Evolutionary conservation across 495 filamentous ascomycete genomes (phyloP).

Genomic region (Talaromyces nanjingensis): DNA sequence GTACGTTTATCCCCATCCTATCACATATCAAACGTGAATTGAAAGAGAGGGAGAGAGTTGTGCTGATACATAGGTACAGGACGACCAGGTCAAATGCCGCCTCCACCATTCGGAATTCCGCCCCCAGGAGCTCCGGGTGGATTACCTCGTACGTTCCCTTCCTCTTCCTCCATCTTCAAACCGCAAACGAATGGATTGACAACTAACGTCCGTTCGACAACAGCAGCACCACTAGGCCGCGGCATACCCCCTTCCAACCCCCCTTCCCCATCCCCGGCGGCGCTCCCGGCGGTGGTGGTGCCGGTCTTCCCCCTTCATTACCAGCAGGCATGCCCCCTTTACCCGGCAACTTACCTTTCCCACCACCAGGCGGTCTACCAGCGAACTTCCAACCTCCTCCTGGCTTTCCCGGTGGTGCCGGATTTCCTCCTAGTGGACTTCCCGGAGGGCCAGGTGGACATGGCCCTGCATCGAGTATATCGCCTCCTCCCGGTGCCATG

Average conservation of each 20-base stretch:
- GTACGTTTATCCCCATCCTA: constrained; percentile 23
- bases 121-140: constrained; percentile 36
- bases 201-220: no score
- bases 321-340: constrained; percentile 37
- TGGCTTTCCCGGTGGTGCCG: constrained; percentile 24
- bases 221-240: constrained; percentile 48
- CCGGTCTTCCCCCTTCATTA: constrained; percentile 52
- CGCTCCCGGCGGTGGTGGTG: constrained; percentile 21
- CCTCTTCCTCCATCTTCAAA: constrained; percentile 14
- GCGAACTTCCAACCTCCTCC: constrained; percentile 43
- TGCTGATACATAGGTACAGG: constrained; percentile 15
- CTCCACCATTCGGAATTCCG: constrained; percentile 50
- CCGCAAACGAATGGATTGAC: no score
- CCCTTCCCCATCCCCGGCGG: constrained; percentile 34
- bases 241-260: constrained; percentile 61
- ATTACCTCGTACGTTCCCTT: constrained; percentile 40
- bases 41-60: constrained; percentile 1
- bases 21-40: background rate
- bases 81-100: constrained; percentile 44
- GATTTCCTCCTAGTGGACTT: constrained; percentile 19
- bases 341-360: constrained; percentile 35
- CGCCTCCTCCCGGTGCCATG: constrained; percentile 16
- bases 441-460: constrained; percentile 1
- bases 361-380: constrained; percentile 54
- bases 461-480: constrained; percentile 19